Conservation (phyloP, 106 monocot genomes). For the Dactylorhiza incarnata region DNA sequence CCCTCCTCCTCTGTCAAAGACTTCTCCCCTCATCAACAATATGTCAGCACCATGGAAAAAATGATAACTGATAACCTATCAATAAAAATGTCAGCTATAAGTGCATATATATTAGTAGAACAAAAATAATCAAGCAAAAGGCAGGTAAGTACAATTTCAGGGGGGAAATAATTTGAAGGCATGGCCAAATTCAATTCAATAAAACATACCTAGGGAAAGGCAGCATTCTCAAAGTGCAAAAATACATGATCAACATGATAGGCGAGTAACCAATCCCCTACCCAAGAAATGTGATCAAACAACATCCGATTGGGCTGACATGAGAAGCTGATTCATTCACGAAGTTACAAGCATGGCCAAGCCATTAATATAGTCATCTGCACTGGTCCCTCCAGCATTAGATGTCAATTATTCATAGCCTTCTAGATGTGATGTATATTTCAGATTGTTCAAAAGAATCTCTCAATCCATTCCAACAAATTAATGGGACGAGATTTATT, state of each 20-base stretch:
- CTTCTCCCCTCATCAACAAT: no score
- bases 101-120: background rate
- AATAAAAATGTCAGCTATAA: no score
- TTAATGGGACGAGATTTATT: background rate
- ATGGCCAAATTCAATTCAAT: background rate
- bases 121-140: background rate
- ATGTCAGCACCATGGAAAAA: no score
- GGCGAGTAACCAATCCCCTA: background rate
- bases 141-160: background rate
- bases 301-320: background rate
- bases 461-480: background rate
- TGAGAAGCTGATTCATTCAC: background rate
- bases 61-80: no score
- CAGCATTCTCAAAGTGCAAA: background rate
- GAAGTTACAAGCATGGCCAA: background rate
- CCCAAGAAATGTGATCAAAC: background rate
- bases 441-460: background rate
- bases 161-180: background rate
- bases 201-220: background rate
- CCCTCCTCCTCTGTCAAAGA: no score
- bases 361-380: background rate
- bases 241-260: background rate
- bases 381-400: background rate
- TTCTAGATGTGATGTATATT: background rate
- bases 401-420: background rate